A percentile compares a stretch with the other conserved stretches of the same genome.
Conservation (phyloP, 257 asterid genomes). For the Rubia yunnanensis region DNA sequence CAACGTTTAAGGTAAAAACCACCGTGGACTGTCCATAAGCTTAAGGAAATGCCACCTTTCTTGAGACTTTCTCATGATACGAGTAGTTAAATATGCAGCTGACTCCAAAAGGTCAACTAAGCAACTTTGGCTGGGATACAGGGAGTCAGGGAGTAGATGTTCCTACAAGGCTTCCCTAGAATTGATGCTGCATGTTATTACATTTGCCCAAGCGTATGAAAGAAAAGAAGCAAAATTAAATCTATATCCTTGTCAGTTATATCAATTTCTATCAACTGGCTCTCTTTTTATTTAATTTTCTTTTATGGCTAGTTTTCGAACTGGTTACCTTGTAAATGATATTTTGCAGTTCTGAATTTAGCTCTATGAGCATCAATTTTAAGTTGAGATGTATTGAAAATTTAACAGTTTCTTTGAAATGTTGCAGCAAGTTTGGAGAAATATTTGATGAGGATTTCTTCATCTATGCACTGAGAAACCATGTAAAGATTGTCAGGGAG, state of each 20-base stretch:
- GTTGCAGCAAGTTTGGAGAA: constrained; percentile 84
- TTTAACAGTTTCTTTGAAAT: constrained; percentile 10
- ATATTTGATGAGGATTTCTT: constrained; percentile 97
- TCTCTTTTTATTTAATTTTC: background rate
- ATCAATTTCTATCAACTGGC: background rate
- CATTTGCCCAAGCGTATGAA: background rate
- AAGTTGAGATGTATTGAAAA: constrained; percentile 3
- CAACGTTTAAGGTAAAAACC: too few relatives aligned
- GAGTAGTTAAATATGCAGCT: too few relatives aligned
- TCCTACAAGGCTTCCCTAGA: background rate
- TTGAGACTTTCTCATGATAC: too few relatives aligned
- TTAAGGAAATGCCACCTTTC: too few relatives aligned
- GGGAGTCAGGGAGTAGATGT: too few relatives aligned
- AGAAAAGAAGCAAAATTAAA: background rate
- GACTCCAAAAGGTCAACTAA: too few relatives aligned
- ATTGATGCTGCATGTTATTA: background rate
- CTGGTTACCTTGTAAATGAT: background rate
- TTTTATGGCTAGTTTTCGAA: background rate
- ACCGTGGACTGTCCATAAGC: too few relatives aligned
- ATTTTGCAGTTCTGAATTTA: background rate
- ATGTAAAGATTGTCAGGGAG: constrained; percentile 60
- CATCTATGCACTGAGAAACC: constrained; percentile 91
- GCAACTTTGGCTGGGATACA: too few relatives aligned
- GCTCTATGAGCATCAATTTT: background rate
- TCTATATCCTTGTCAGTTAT: background rate